phyloP scores from a whole-genome alignment of 345 rosid species.

The Hibiscus trionum region DNA sequence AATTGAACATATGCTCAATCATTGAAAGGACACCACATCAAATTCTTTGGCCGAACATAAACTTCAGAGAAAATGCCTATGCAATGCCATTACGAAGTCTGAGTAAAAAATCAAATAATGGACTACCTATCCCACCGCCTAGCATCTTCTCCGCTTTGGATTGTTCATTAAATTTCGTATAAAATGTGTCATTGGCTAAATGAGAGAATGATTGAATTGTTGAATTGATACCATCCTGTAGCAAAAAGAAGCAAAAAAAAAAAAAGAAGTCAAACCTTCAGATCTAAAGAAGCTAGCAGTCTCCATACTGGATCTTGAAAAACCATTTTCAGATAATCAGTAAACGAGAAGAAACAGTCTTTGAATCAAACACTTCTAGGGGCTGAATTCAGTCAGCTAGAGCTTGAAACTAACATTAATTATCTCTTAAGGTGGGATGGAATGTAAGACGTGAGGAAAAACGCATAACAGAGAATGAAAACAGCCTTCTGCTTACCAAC shows the following conservation, averaged over 20 bases:
- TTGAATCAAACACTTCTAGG: slow-evolving; percentile 7
- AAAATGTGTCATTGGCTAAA: slow-evolving; percentile 37
- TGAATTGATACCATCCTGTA: slow-evolving; percentile 68
- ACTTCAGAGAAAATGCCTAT: slow-evolving; percentile 8
- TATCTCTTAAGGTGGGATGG: neutral
- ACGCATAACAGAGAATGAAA: neutral
- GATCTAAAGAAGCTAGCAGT: neutral
- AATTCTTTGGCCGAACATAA: slow-evolving; percentile 5
- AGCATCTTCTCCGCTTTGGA: slow-evolving; percentile 75
- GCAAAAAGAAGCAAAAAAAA: slow-evolving; percentile 10
- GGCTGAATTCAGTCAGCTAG: neutral
- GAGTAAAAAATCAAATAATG: slow-evolving; percentile 7
- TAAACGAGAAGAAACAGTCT: slow-evolving; percentile 6
- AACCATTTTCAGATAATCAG: neutral
- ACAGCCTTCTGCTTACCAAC: neutral
- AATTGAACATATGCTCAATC: neutral
- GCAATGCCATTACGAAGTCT: neutral
- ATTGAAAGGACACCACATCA: neutral
- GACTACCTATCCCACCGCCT: slow-evolving; percentile 73
- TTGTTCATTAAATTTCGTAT: slow-evolving; percentile 21
- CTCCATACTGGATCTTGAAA: neutral
- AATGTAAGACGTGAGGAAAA: neutral
- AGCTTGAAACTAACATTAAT: neutral
- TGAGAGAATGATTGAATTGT: slow-evolving; percentile 64
- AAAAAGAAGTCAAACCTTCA: neutral